These are phyloP conservation scores for Chrysosporium keratinophilum DNA, from an alignment of 2,329 filamentous ascomycete genomes.

Conservation along the genomic window DNA sequence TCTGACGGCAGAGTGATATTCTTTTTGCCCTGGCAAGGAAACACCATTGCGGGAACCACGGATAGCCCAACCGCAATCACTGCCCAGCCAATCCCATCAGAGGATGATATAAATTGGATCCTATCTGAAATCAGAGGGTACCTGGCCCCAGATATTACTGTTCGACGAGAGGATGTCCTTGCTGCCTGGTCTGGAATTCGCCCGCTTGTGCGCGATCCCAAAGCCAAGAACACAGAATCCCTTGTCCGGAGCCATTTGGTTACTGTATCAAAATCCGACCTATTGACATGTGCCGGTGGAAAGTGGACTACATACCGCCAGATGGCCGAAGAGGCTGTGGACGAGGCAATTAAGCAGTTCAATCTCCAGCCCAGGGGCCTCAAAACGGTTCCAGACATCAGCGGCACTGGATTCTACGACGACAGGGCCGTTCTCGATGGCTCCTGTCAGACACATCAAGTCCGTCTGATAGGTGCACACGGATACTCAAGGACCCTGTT, in stretches of 20 bases:
- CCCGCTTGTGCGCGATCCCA: slow-evolving; percentile 75
- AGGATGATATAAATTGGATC: slow-evolving; percentile 83
- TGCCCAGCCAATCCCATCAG: slow-evolving; percentile 63
- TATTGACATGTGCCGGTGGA: slow-evolving; percentile 75
- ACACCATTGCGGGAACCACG: slow-evolving; percentile 82
- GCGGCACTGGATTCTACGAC: slow-evolving; percentile 58
- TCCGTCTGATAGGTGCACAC: slow-evolving; percentile 72
- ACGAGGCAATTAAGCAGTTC: slow-evolving; percentile 64
- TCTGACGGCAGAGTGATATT: slow-evolving; percentile 86
- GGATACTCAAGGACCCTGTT: slow-evolving; percentile 85
- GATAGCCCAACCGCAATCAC: slow-evolving; percentile 66
- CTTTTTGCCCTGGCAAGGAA: slow-evolving; percentile 88
- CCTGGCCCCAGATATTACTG: slow-evolving; percentile 71
- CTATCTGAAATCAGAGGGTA: slow-evolving; percentile 73
- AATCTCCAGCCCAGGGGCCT: slow-evolving; percentile 49
- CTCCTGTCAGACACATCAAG: slow-evolving; percentile 70
- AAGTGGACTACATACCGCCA: slow-evolving; percentile 92
- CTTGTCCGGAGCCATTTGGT: slow-evolving; percentile 80
- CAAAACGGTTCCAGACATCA: slow-evolving; percentile 54
- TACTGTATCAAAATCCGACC: slow-evolving; percentile 65
- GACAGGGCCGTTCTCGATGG: slow-evolving; percentile 63
- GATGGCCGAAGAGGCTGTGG: slow-evolving; percentile 84
- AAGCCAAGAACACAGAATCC: slow-evolving; percentile 74
- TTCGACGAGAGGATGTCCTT: slow-evolving; percentile 75
- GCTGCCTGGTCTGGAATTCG: slow-evolving; percentile 84